Base-by-base conservation (phyloP, 768 basidiomycete species). In the Mycena amicta region DNA sequence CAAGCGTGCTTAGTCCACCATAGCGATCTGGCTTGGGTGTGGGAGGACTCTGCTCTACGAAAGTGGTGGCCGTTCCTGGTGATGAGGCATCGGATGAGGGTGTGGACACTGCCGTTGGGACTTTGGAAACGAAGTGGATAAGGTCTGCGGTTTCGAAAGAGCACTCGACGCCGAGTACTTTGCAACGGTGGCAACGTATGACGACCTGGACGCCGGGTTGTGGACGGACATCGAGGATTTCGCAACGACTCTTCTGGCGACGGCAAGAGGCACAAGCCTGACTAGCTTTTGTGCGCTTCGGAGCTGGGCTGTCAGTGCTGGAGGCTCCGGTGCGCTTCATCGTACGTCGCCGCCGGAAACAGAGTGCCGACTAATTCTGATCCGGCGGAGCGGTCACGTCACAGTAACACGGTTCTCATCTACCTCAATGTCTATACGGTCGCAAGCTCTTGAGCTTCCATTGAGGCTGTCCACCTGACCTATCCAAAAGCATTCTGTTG, bases 191-290 rank as follows among this genome's bases (percentile, higher is more conserved):
- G 40, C 80, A 82, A 30, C 78, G 76, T 27, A 75, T 64, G 25
- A 50, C 31, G 6, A 53, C 39, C 20, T 39, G 49, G 2, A 13
- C 20, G 8, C 62, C 58, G 18, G 33, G 29, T 2, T 52, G 61
- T 40, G 72, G 67, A 55, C 68, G 65, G n/a, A 68, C 71, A 22
- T 80, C 81, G n/a, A 82, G 72, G 54, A 79, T 70, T 68, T 82
- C 81, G 64, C 81, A 81, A 11, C 80, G 76, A 40, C 78, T 80
- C 54, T 82, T 82, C 62, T 80, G 76, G 56, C 74, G 73, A n/a
- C 80, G 70, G 57, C 80, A 81, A 25, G 77, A 75, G 3, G 75
- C 56, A 60, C 80, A 81, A 1, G 80, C 80, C 59, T 80, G 77
- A 6, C 74, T 70, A 0, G 78, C 74, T 58, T 80, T 80, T 22